Evolutionary conservation across 139 green algal genomes (phyloP), one percentile per base, ranked within the genome.

Genomic region (Gonium pectorale): DNA sequence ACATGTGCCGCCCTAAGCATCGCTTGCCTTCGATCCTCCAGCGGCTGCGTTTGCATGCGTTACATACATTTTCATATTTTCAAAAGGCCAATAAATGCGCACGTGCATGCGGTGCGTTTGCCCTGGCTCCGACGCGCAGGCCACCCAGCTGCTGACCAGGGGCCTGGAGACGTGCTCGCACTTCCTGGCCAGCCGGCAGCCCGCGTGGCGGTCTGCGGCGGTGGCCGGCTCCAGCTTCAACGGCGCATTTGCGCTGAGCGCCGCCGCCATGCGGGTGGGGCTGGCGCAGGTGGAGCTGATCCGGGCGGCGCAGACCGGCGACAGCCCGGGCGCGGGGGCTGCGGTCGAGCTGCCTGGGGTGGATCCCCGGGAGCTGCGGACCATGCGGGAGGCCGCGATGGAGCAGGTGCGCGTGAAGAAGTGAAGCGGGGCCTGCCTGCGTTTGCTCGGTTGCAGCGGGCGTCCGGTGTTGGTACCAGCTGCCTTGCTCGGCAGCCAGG

Each of bases 271-370:
- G 60, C 40, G 60, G 4, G 5, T 26, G 59, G 75, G 75, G 7
- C n/a, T 83, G 59, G 60, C 75, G 75, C 75, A 83, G 75, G 21
- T 83, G 75, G 22, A 31, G 60, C 75, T 83, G 60, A 5, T 83
- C 41, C 9, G 5, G 43, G 60, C 60, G n/a, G 75, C 40, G 60
- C 4, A 40, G 75, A n/a, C n/a, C n/a, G n/a, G n/a, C n/a, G n/a
- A n/a, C n/a, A n/a, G 59, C 3, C 17, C 75, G 62, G 75, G 60
- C 59, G 41, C 26, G 21, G 0, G 3, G 29, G 38, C 35, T 60
- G 72, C 72, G 29, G 46, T 33, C 2, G 51, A 19, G 59, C 0
- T 2, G 2, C 1, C 24, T 29, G 52, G 38, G 37, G 22, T 68
- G 52, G 2, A 19, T 6, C 7, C 5, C 1, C n/a, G 29, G n/a